Percentiles rank a stretch among this genome's conserved stretches.
These are phyloP conservation scores for Cladorrhinum sp. DNA, from an alignment of 2,329 filamentous ascomycete species.

Conservation along the genomic window DNA sequence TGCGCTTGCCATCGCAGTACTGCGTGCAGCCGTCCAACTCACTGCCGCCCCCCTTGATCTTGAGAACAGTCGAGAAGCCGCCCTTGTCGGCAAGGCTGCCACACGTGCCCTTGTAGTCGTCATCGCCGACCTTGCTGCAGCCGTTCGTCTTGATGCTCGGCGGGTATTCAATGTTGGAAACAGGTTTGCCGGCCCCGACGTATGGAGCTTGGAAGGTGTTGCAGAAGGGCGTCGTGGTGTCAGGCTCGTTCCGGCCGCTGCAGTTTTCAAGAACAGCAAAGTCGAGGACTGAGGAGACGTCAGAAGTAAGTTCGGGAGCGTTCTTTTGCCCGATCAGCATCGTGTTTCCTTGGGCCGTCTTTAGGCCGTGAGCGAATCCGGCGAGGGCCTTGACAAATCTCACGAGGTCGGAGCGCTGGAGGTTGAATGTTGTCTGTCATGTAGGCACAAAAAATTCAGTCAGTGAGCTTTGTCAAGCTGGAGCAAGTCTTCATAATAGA, in stretches of 20 bases:
- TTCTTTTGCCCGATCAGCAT: constrained; percentile 23
- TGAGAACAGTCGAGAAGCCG: constrained; percentile 17
- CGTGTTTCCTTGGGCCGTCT: constrained; percentile 4
- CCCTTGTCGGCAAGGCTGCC: background rate
- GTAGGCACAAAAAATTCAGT: background rate
- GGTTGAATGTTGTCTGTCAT: constrained; percentile 5
- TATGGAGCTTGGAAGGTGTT: constrained; percentile 14
- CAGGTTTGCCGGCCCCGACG: constrained; percentile 13
- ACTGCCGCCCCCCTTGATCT: constrained; percentile 15
- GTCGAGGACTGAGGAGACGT: constrained; percentile 7
- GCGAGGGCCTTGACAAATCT: constrained; percentile 15
- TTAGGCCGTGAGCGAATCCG: constrained; percentile 14
- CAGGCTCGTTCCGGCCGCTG: constrained; percentile 14
- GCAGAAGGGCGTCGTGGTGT: constrained; percentile 11
- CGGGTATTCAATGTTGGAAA: constrained; percentile 22
- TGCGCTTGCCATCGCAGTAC: constrained; percentile 15
- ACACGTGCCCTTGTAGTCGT: constrained; percentile 14
- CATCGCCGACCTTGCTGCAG: background rate
- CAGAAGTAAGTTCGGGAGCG: constrained; percentile 12
- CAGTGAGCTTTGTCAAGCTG: too few species aligned
- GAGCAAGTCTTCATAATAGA: background rate
- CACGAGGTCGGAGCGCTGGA: constrained; percentile 11
- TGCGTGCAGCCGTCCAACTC: constrained; percentile 23
- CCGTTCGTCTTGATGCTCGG: background rate
- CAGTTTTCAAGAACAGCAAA: constrained; percentile 24